Conservation (phyloP, 306 rosid genomes). For the Albizia julibrissin region DNA sequence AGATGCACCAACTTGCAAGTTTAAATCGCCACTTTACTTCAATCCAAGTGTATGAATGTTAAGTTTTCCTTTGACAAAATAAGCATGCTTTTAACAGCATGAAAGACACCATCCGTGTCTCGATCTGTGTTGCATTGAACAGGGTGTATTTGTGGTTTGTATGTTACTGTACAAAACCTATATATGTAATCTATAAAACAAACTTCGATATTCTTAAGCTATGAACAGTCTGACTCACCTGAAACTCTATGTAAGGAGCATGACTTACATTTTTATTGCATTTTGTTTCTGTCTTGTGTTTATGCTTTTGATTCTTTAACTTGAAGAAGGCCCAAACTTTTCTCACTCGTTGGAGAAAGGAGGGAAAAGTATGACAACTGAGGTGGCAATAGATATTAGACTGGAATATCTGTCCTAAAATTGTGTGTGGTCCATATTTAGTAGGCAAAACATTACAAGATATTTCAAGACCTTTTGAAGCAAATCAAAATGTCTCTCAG, state of each 20-base stretch:
- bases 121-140: neutral
- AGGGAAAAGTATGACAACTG: slow-evolving; percentile 8
- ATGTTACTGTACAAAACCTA: neutral
- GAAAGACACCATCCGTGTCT: too few species aligned
- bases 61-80: too few species aligned
- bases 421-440: neutral
- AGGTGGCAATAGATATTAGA: slow-evolving; percentile 1
- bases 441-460: neutral
- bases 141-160: neutral
- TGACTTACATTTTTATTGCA: neutral
- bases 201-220: neutral
- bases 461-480: neutral
- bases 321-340: neutral
- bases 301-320: neutral
- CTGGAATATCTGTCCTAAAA: neutral
- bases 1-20: too few species aligned
- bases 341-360: neutral
- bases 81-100: too few species aligned
- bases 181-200: neutral
- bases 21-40: too few species aligned
- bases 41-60: too few species aligned
- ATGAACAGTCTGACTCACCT: neutral
- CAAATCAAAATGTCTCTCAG: neutral
- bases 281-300: neutral
- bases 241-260: neutral